phyloP scores from a whole-genome alignment of 2,329 filamentous ascomycete genomes.

The Cercospora zeae-maydis region DNA sequence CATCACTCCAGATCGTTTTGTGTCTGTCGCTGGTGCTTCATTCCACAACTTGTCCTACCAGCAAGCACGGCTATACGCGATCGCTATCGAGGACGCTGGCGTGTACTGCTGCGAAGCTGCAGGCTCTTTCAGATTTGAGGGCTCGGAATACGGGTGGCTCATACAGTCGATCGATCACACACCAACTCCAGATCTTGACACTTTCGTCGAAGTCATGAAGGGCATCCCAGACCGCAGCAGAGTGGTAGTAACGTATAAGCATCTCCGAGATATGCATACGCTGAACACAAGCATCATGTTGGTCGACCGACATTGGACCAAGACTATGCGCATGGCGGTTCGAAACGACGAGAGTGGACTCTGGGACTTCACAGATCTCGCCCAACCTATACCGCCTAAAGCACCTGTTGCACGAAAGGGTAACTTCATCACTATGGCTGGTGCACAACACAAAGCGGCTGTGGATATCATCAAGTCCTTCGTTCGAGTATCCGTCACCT shows the following conservation, averaged over 20 bases:
- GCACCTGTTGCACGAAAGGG: constrained; percentile 71
- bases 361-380: constrained; percentile 90
- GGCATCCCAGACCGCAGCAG: constrained; percentile 74
- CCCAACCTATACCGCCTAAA: constrained; percentile 71
- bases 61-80: constrained; percentile 91
- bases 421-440: constrained; percentile 87
- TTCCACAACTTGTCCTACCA: constrained; percentile 98
- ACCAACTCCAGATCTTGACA: constrained; percentile 78
- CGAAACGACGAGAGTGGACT: constrained; percentile 85
- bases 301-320: constrained; percentile 92
- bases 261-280: constrained; percentile 90
- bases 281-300: constrained; percentile 89
- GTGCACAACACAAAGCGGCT: constrained; percentile 83
- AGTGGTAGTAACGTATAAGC: constrained; percentile 92
- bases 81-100: constrained; percentile 70
- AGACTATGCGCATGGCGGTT: constrained; percentile 87
- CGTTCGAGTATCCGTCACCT: constrained; percentile 84
- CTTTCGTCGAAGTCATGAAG: constrained; percentile 89
- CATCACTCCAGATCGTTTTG: constrained; percentile 94
- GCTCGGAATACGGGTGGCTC: constrained; percentile 86
- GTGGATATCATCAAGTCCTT: constrained; percentile 92
- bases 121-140: constrained; percentile 92
- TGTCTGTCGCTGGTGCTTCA: constrained; percentile 86
- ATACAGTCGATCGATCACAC: constrained; percentile 90
- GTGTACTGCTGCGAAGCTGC: constrained; percentile 94